phyloP scores from a whole-genome alignment of 306 rosid genomes.

The Prunus fruticosa region DNA sequence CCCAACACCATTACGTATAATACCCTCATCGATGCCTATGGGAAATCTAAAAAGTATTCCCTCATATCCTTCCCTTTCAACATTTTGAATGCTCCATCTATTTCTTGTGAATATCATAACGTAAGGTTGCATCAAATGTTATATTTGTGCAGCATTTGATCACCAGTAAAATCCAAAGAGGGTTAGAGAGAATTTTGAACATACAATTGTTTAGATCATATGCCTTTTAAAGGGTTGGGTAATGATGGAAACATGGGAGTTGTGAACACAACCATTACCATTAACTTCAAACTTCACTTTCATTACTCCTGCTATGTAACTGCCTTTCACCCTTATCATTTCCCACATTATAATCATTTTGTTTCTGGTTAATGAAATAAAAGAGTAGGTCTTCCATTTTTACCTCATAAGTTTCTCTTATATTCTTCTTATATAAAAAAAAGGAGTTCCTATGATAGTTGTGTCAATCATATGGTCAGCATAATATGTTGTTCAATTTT shows the following conservation, averaged over 20 bases:
- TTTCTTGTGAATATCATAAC: slow-evolving; percentile 29
- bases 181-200: background rate
- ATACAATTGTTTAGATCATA: background rate
- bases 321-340: background rate
- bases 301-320: background rate
- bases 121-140: slow-evolving; percentile 1
- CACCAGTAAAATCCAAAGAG: slow-evolving; percentile 1
- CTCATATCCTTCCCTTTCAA: slow-evolving; percentile 15
- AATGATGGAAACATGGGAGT: background rate
- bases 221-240: background rate
- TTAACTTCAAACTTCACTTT: background rate
- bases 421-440: background rate
- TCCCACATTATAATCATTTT: background rate
- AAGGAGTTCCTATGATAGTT: background rate
- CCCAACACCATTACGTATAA: slow-evolving; percentile 86
- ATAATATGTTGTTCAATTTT: slow-evolving; percentile 10
- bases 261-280: too few species aligned
- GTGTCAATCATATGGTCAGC: slow-evolving; percentile 36
- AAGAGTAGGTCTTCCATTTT: background rate
- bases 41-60: slow-evolving; percentile 80
- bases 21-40: slow-evolving; percentile 83
- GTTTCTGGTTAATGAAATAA: background rate
- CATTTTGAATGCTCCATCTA: slow-evolving; percentile 27
- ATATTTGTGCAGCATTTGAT: slow-evolving; percentile 7
- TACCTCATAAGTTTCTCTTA: background rate